Evolutionary conservation across 306 rosid genomes (phyloP).

Genomic region (Cucurbita maxima): DNA sequence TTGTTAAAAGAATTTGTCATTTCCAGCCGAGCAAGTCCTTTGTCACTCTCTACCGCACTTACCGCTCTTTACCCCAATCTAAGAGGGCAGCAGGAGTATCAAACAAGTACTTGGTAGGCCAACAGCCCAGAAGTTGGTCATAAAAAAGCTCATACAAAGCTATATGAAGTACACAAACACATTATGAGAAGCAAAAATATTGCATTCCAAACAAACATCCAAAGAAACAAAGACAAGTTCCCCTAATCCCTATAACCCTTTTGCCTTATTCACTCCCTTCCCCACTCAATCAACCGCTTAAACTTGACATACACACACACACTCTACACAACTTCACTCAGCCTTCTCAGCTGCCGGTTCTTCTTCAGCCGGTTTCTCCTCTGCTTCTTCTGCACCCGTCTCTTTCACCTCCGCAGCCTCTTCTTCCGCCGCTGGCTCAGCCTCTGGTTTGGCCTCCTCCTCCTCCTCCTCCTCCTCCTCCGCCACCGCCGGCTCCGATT

Average conservation of each 20-base stretch:
- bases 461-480: constrained; percentile 1
- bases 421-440: constrained; percentile 13
- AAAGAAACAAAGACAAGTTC: not conserved
- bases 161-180: too few species aligned
- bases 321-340: constrained; percentile 3
- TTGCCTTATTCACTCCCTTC: not conserved
- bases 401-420: constrained; percentile 6
- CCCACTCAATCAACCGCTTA: not conserved
- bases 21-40: not conserved
- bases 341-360: constrained; percentile 14
- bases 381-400: constrained; percentile 13
- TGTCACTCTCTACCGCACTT: too few species aligned
- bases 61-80: too few species aligned
- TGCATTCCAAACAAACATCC: not conserved
- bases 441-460: constrained; percentile 12
- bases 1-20: not conserved
- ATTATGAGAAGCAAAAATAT: not conserved
- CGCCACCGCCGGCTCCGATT: not conserved
- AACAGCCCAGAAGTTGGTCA: too few species aligned
- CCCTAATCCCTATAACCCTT: not conserved
- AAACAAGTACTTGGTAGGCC: too few species aligned
- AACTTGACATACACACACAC: not conserved
- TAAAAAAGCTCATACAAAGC: too few species aligned
- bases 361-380: constrained; percentile 20
- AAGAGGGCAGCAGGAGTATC: too few species aligned